Base-by-base conservation (phyloP, 352 stramenopile genomes). In the Phytopythium delawarense region DNA sequence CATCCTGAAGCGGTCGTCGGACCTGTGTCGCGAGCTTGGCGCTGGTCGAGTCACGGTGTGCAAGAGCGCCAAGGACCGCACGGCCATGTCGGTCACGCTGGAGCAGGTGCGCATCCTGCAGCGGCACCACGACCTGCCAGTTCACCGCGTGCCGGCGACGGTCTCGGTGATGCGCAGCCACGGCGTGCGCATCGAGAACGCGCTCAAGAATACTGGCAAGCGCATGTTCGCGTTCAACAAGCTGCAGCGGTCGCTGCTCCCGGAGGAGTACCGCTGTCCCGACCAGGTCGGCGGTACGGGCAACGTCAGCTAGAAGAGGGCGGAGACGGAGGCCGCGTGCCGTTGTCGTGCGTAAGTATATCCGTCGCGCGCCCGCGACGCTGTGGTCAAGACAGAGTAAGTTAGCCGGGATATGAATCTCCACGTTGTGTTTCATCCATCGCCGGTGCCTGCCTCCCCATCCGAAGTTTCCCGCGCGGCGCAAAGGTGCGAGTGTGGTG, bases 21-120 rank as follows among this genome's bases (percentile, higher is more conserved):
- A 94, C 53, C 59, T 96, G 44, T 93, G 87, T 66, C 80, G 87
- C 20, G 76, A 91, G 54, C 67, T 99, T 5, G 91, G 94, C 23
- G 96, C 85, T 35, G 95, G 93, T 1, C 91, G 92, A 48, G 84
- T 97, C 20, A 97, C 97, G 0, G 97, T 98, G 52, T 99, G 96
- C 68, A 99, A 99, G 66, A 98, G 85, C 71, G 96, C 96, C 18
- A 99, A 99, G 71, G 96, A 99, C 76, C 87, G 97, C 46, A 99
- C 97, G 40, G 96, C 93, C 51, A 99, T 99, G 97, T 97, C 96
- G 21, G 89, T 98, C 30, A 99, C 96, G 30, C 88, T 98, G 34
- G 97, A 99, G 69, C 90, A 98, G 65, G 91, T 92, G 34, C 85
- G 86, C 32, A 93, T 96, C 35, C 57, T 96, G 72, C 80, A 89